phyloP scores from a whole-genome alignment of 1,284 basidiomycete species.

The Malassezia brasiliensis region DNA sequence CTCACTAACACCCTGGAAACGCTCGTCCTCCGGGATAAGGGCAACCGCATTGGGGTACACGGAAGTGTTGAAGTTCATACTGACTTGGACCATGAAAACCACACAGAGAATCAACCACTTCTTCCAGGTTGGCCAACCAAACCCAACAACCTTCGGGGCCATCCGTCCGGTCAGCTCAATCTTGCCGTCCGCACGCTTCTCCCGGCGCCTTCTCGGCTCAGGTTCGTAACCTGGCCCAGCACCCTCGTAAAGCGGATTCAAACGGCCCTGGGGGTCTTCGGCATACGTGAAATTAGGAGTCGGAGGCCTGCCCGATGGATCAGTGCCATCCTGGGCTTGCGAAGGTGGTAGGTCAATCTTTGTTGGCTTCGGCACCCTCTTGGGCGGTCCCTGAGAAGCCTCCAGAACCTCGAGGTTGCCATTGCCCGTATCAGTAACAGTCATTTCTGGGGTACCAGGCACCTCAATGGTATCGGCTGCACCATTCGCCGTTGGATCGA shows the following conservation, averaged over 20 bases:
- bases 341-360: not conserved
- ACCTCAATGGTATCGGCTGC: not conserved
- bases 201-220: not conserved
- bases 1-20: conserved; percentile 32
- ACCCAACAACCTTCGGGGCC: conserved; percentile 41
- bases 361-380: not conserved
- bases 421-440: not conserved
- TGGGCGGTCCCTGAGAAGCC: not conserved
- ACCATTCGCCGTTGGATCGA: no score
- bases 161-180: conserved; percentile 45
- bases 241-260: not conserved
- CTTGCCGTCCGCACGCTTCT: conserved; percentile 32
- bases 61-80: conserved; percentile 49
- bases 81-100: conserved; percentile 49
- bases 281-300: not conserved
- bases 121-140: conserved; percentile 38
- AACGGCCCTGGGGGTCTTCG: not conserved
- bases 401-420: not conserved
- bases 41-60: conserved; percentile 46
- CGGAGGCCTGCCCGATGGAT: not conserved
- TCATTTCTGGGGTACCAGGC: not conserved
- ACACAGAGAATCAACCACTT: conserved; percentile 50
- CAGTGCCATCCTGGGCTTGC: not conserved
- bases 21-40: conserved; percentile 33
- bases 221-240: not conserved